Base-by-base conservation (phyloP, 768 basidiomycete genomes). In the Pleurotus tuoliensis region DNA sequence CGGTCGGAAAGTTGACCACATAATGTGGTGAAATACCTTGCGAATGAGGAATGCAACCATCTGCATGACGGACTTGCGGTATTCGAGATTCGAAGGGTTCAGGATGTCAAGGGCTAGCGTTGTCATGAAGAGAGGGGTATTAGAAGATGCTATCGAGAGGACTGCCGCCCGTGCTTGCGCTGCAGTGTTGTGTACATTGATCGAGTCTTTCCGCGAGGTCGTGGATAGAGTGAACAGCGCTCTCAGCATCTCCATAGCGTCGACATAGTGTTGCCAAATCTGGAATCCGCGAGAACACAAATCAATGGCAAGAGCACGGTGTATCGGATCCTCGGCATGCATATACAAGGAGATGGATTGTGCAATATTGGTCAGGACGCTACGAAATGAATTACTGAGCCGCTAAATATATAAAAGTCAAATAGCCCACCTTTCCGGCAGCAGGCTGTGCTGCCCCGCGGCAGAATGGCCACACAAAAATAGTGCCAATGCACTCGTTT, bases 261-360 rank as follows among this genome's bases (percentile, higher is more conserved):
- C 94, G 57, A 94, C 80, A 62, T 94, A 94, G 61, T 93, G 86
- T 65, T 97, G 94, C 94, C 95, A 98, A 48, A 95, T 84, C 45
- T 88, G 82, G 66, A 98, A 98, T 0, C 96, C 96, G 45, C 90
- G 85, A 1, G 90, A 87, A 63, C 92, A 94, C 8, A 98, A 76
- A 64, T 98, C 96, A 60, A 97, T 86, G 0, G 91, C 93, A 11
- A 94, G 76, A 3, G 83, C 76, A 5, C 87, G 76, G 66, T 90
- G 82, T 1, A 75, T 76, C 0, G 86, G 84, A 5, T 78, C 73
- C 48, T 88, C 85, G 57, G 92, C 87, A 54, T 92, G 81, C 11
- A 99, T 76, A 63, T 88, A 94, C 7, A 87, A 62, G 0, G 81
- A 76, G 55, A 98, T 82, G 0, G 94, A 96, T 64, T 87, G 88